A percentile compares a stretch with the other conserved stretches of the same genome.
Evolutionary conservation across 768 basidiomycete species (phyloP).

Genomic region (Phlegmacium glaucopus): DNA sequence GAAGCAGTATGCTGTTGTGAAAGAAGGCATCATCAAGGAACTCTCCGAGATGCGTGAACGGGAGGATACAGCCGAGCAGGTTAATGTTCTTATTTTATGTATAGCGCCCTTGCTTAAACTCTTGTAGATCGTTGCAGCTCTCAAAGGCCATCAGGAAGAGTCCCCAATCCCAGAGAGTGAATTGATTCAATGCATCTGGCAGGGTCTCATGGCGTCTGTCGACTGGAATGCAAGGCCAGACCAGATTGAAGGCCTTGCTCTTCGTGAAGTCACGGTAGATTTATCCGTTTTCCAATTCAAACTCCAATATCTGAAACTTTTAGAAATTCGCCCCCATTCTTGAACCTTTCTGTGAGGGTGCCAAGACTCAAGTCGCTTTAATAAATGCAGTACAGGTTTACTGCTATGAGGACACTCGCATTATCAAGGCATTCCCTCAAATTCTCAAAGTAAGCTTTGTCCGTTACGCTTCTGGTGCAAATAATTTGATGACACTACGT

Average conservation of each 20-base stretch:
- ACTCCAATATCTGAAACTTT: background rate
- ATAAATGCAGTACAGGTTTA: conserved; percentile 95
- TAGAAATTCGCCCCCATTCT: conserved; percentile 84
- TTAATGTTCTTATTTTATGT: conserved; percentile 28
- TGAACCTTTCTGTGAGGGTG: conserved; percentile 84
- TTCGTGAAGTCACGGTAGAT: conserved; percentile 84
- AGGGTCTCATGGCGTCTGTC: conserved; percentile 81
- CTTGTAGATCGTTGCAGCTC: conserved; percentile 66
- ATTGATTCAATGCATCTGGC: conserved; percentile 87
- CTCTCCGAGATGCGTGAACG: conserved; percentile 68
- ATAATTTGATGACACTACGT: background rate
- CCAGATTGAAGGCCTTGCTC: conserved; percentile 86
- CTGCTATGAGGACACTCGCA: conserved; percentile 94
- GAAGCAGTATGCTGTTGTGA: conserved; percentile 79
- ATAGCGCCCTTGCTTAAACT: conserved; percentile 7
- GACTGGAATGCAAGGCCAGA: conserved; percentile 90
- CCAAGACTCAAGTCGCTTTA: conserved; percentile 89
- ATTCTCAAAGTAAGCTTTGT: conserved; percentile 71
- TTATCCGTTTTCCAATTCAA: background rate
- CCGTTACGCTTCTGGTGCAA: background rate
- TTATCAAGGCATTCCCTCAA: conserved; percentile 93
- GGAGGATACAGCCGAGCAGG: conserved; percentile 67
- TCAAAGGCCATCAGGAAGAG: conserved; percentile 73
- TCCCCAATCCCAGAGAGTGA: conserved; percentile 83
- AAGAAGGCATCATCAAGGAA: conserved; percentile 68